Evolutionary conservation across 2,329 filamentous ascomycete species (phyloP).

Genomic region (Plenodomus biglobosus): DNA sequence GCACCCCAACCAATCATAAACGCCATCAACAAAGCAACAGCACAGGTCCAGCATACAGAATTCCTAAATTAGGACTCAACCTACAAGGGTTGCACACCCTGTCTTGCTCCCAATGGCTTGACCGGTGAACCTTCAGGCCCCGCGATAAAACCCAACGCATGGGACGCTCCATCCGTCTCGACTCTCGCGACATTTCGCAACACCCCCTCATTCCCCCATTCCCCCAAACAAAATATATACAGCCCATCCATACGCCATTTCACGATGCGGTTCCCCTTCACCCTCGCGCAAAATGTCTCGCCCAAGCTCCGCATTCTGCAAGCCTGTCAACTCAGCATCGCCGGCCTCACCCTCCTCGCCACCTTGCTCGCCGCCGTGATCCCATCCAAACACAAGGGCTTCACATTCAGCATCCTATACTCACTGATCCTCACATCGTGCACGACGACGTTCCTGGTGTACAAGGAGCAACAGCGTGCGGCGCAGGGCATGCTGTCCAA

Average conservation of each 20-base stretch:
- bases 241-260: too few species aligned
- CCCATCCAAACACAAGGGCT: slow-evolving; percentile 20
- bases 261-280: slow-evolving; percentile 10
- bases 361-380: slow-evolving; percentile 21
- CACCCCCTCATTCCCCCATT: too few species aligned
- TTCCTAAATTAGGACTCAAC: slow-evolving; percentile 5
- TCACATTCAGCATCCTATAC: slow-evolving; percentile 29
- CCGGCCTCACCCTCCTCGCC: slow-evolving; percentile 15
- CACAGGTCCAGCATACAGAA: slow-evolving; percentile 11
- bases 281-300: slow-evolving; percentile 10
- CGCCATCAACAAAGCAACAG: slow-evolving; percentile 6
- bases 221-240: too few species aligned
- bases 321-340: slow-evolving; percentile 17
- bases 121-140: slow-evolving; percentile 24
- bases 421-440: slow-evolving; percentile 22
- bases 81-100: slow-evolving; percentile 5
- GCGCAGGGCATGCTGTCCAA: slow-evolving; percentile 19
- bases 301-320: slow-evolving; percentile 25
- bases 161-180: slow-evolving; percentile 1
- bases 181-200: neutral
- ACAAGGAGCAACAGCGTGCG: slow-evolving; percentile 22
- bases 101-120: slow-evolving; percentile 7
- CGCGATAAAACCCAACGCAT: slow-evolving; percentile 15
- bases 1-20: slow-evolving; percentile 15
- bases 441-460: slow-evolving; percentile 21